These are phyloP conservation scores for Talaromyces sp. DNA, from an alignment of 2,329 filamentous ascomycete genomes.

Conservation along the genomic window DNA sequence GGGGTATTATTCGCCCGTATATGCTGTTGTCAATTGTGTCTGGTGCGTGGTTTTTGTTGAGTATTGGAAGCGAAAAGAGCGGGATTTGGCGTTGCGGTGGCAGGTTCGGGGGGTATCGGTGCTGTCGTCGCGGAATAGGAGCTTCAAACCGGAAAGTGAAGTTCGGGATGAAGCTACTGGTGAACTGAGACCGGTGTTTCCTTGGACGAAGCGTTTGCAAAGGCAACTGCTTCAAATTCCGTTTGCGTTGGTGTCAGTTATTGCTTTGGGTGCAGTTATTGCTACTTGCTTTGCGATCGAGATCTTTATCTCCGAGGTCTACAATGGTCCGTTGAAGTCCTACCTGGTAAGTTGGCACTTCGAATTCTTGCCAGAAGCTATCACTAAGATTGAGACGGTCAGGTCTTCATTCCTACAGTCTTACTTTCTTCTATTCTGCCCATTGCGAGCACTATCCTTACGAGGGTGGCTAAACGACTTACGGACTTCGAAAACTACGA, in stretches of 20 bases:
- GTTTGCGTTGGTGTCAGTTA: conserved; percentile 72
- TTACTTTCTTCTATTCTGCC: conserved; percentile 78
- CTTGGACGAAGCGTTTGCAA: conserved; percentile 69
- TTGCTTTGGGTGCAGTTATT: conserved; percentile 78
- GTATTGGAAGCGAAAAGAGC: conserved; percentile 92
- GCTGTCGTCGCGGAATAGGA: conserved; percentile 69
- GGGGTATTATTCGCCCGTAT: conserved; percentile 76
- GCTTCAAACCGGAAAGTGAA: conserved; percentile 76
- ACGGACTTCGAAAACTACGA: conserved; percentile 91
- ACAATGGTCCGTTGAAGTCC: conserved; percentile 81
- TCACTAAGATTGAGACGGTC: neutral
- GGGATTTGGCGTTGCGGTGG: conserved; percentile 84
- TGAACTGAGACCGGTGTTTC: conserved; percentile 71
- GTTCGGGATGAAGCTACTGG: conserved; percentile 76
- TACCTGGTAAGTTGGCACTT: conserved; percentile 60
- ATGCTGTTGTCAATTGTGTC: conserved; percentile 71
- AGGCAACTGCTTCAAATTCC: conserved; percentile 82
- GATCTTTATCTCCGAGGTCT: conserved; percentile 94
- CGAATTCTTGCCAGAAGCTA: conserved; percentile 10
- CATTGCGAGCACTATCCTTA: conserved; percentile 74
- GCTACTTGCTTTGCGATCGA: conserved; percentile 88
- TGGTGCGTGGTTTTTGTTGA: conserved; percentile 91
- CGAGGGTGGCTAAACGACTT: conserved; percentile 68
- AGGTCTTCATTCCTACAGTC: conserved; percentile 85
- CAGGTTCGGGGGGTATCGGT: conserved; percentile 79